Conservation (phyloP, 768 basidiomycete species). For the Thelephora aurantiotincta region DNA sequence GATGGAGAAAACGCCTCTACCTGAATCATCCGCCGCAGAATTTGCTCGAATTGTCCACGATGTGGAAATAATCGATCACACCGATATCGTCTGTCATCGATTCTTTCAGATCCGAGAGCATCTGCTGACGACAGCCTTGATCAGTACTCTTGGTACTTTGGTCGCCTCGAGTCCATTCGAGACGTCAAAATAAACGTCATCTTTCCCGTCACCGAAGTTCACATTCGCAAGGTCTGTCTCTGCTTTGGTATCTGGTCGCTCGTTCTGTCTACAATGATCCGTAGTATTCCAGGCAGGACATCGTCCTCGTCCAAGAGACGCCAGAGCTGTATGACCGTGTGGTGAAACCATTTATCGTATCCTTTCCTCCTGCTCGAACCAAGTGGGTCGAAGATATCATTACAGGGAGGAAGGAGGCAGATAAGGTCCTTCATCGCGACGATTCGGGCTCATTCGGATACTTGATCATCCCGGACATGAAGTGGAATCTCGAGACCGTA, state of each 20-base stretch:
- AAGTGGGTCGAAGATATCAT: slow-evolving; percentile 87
- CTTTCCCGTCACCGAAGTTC: slow-evolving; percentile 79
- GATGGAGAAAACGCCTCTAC: slow-evolving; percentile 62
- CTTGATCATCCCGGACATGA: slow-evolving; percentile 87
- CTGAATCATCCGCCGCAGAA: slow-evolving; percentile 22
- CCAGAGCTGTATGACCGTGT: slow-evolving; percentile 57
- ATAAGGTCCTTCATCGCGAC: slow-evolving; percentile 54
- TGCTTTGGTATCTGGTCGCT: neutral
- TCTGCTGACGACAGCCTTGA: slow-evolving; percentile 6
- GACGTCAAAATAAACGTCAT: slow-evolving; percentile 81
- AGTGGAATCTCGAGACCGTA: slow-evolving; percentile 80
- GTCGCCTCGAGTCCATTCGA: slow-evolving; percentile 39
- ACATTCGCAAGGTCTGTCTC: slow-evolving; percentile 60
- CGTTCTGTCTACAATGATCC: neutral
- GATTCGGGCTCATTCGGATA: slow-evolving; percentile 38
- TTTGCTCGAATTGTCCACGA: slow-evolving; percentile 24
- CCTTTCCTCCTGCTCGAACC: slow-evolving; percentile 63
- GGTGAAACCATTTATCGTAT: slow-evolving; percentile 66
- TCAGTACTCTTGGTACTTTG: slow-evolving; percentile 76
- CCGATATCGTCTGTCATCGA: slow-evolving; percentile 45
- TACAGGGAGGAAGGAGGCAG: slow-evolving; percentile 57
- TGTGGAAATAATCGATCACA: slow-evolving; percentile 37
- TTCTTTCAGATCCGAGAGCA: neutral
- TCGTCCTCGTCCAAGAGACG: slow-evolving; percentile 70
- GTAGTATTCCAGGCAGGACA: slow-evolving; percentile 66